Evolutionary conservation across 257 asterid species (phyloP).

Genomic region (Rauvolfia tetraphylla): DNA sequence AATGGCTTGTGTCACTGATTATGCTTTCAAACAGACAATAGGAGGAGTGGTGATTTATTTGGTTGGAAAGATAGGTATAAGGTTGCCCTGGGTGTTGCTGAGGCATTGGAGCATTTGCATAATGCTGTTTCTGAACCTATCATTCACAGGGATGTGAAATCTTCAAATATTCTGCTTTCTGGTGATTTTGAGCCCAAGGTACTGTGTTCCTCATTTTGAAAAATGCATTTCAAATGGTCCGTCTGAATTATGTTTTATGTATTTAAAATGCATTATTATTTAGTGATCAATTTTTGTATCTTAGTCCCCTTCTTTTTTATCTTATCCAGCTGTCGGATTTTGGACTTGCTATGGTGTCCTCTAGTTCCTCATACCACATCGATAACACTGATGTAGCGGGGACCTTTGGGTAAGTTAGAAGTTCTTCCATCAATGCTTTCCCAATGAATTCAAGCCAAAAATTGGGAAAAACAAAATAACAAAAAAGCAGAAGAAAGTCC

Average conservation of each 20-base stretch:
- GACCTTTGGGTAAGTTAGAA: conserved; percentile 73
- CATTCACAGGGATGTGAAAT: conserved; percentile 89
- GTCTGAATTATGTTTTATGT: too few species aligned
- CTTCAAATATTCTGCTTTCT: conserved; percentile 88
- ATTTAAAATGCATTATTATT: too few species aligned
- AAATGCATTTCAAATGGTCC: neutral
- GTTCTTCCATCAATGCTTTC: conserved; percentile 11
- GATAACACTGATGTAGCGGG: conserved; percentile 74
- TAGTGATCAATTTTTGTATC: neutral
- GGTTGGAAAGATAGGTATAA: conserved; percentile 76
- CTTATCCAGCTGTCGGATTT: conserved; percentile 75
- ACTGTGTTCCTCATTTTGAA: neutral
- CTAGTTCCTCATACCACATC: conserved; percentile 50
- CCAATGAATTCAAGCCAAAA: neutral
- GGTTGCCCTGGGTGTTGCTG: conserved; percentile 86
- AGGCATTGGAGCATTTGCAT: conserved; percentile 79
- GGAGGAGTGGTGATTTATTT: conserved; percentile 32
- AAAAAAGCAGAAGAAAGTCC: neutral
- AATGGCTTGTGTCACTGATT: conserved; percentile 17
- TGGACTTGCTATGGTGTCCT: conserved; percentile 81
- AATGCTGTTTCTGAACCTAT: conserved; percentile 43
- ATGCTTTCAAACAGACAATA: conserved; percentile 37
- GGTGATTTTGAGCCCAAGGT: conserved; percentile 88
- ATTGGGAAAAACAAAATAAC: too few species aligned
- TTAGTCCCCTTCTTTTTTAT: conserved; percentile 6